phyloP scores from a whole-genome alignment of 805 yeast genomes.

The Pichia pseudocactophila region DNA sequence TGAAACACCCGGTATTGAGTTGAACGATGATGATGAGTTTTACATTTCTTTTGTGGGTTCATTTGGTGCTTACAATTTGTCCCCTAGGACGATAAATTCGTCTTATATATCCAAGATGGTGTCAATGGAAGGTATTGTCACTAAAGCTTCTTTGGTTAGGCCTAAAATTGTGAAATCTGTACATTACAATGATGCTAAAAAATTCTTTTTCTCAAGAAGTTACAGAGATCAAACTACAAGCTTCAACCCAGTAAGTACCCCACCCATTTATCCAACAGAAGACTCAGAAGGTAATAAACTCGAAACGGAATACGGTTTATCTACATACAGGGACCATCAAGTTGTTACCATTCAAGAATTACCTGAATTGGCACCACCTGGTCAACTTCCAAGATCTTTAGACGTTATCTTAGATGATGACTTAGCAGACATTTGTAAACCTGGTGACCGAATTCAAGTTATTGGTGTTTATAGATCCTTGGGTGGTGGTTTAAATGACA shows the following conservation, averaged over 20 bases:
- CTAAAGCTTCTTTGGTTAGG: slow-evolving; percentile 84
- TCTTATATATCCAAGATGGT: slow-evolving; percentile 70
- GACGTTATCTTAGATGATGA: slow-evolving; percentile 94
- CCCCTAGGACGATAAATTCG: slow-evolving; percentile 82
- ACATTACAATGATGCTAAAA: slow-evolving; percentile 81
- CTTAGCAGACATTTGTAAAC: slow-evolving; percentile 82
- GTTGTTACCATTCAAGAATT: slow-evolving; percentile 89
- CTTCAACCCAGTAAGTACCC: slow-evolving; percentile 71
- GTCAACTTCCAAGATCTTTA: slow-evolving; percentile 88
- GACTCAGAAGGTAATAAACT: slow-evolving; percentile 87
- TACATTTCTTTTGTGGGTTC: slow-evolving; percentile 82
- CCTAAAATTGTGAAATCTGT: slow-evolving; percentile 89
- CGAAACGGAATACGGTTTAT: slow-evolving; percentile 84
- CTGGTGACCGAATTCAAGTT: slow-evolving; percentile 91
- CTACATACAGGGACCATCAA: slow-evolving; percentile 91
- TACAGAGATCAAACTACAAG: slow-evolving; percentile 90
- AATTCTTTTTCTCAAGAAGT: slow-evolving; percentile 81
- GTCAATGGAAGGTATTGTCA: slow-evolving; percentile 90
- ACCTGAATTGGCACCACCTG: slow-evolving; percentile 98
- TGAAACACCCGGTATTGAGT: slow-evolving; percentile 41
- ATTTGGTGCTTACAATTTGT: slow-evolving; percentile 78
- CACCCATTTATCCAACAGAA: slow-evolving; percentile 86
- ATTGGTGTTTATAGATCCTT: slow-evolving; percentile 91
- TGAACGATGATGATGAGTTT: slow-evolving; percentile 54
- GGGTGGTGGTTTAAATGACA: slow-evolving; percentile 59